These are phyloP conservation scores for Suhomyces sp. DNA, from an alignment of 805 yeast genomes.

Conservation along the genomic window DNA sequence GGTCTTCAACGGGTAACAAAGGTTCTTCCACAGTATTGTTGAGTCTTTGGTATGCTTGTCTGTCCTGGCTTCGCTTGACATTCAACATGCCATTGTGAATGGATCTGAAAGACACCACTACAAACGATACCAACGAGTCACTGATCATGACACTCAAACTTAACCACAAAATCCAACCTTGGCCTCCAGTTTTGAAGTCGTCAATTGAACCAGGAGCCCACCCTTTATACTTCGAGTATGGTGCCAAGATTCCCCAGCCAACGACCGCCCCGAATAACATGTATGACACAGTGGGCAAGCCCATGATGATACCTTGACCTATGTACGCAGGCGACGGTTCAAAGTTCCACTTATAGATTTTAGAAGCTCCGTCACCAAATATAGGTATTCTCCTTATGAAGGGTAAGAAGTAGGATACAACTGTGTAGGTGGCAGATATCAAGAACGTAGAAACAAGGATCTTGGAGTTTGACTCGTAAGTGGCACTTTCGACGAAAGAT, in stretches of 20 bases:
- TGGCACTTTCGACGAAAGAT: neutral
- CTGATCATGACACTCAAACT: slow-evolving; percentile 91
- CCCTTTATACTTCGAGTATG: slow-evolving; percentile 60
- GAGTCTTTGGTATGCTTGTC: neutral
- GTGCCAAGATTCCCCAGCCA: slow-evolving; percentile 94
- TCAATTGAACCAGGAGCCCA: slow-evolving; percentile 92
- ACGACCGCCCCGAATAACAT: slow-evolving; percentile 87
- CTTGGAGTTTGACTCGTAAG: slow-evolving; percentile 56
- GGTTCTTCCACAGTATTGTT: neutral
- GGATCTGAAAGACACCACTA: slow-evolving; percentile 55
- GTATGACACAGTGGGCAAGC: slow-evolving; percentile 82
- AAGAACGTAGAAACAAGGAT: slow-evolving; percentile 59
- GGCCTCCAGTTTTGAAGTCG: slow-evolving; percentile 92
- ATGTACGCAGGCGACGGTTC: slow-evolving; percentile 97
- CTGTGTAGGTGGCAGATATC: slow-evolving; percentile 69
- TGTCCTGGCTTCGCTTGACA: neutral
- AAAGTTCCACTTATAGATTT: slow-evolving; percentile 73
- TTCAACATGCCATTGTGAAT: slow-evolving; percentile 11
- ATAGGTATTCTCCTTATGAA: slow-evolving; percentile 65
- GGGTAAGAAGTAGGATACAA: slow-evolving; percentile 72
- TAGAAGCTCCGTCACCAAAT: slow-evolving; percentile 65
- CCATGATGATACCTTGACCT: slow-evolving; percentile 98
- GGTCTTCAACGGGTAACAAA: neutral
- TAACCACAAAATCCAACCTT: slow-evolving; percentile 97
- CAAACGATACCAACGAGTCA: slow-evolving; percentile 80